These are phyloP conservation scores for Pichia sp. DNA, from an alignment of 1,139 yeast genomes.

Conservation along the genomic window DNA sequence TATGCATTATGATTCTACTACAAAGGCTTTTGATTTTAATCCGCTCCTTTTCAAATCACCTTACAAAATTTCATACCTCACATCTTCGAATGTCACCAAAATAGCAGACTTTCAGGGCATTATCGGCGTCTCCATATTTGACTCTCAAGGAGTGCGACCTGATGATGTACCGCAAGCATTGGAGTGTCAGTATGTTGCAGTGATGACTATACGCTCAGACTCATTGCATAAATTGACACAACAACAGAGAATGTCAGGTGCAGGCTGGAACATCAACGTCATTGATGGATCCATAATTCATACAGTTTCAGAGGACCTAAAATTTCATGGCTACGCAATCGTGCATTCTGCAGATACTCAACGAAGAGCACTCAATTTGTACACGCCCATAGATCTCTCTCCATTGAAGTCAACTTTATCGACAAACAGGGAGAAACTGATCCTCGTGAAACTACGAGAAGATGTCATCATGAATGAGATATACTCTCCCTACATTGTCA, in stretches of 20 bases:
- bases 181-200: constrained; percentile 50
- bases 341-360: constrained; percentile 55
- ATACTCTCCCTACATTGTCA: constrained; percentile 20
- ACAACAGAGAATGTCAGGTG: no score
- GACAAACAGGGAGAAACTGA: constrained; percentile 30
- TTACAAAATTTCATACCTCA: constrained; percentile 36
- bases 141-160: constrained; percentile 28
- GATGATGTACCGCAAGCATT: constrained; percentile 38
- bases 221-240: not conserved
- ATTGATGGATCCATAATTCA: constrained; percentile 9
- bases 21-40: constrained; percentile 36
- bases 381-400: constrained; percentile 40
- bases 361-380: constrained; percentile 41
- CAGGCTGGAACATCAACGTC: no score
- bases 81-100: constrained; percentile 19
- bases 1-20: constrained; percentile 37
- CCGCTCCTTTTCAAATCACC: constrained; percentile 48
- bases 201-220: constrained; percentile 16
- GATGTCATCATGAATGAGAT: constrained; percentile 42
- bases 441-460: constrained; percentile 60
- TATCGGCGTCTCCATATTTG: constrained; percentile 32
- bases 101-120: constrained; percentile 32
- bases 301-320: constrained; percentile 7
- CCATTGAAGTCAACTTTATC: constrained; percentile 15
- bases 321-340: constrained; percentile 40